Evolutionary conservation across 371 early-diverging fungal species (phyloP), one percentile per base, ranked within the genome.

Genomic region (Lichtheimia ornata): DNA sequence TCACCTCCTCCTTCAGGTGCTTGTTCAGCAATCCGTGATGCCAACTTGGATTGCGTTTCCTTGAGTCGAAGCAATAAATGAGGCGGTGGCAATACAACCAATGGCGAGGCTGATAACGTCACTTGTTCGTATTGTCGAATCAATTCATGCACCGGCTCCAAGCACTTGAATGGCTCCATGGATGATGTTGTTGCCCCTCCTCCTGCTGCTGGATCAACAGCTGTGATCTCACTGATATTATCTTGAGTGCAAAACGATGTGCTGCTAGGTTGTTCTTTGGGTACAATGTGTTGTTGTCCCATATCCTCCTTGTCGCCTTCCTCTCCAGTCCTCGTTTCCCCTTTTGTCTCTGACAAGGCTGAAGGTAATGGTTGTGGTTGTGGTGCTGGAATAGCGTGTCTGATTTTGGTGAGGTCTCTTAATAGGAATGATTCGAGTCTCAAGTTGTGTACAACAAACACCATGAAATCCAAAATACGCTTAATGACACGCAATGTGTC

Each of bases 81-180:
- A 2, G 97, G 97, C 5, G 89, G 88, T 4, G 94, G 89, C 53
- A 94, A 91, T 14, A 71, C 71, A 9, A 97, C 94, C 67, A 87
- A 84, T 1, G 94, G 94, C 0, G 96, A 95, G 2, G 88, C 89
- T 0, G 96, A 96, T 13, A 97, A 72, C n/a, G 92, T 84, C 4
- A 84, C 90, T 30, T 72, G 72, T 70, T 86, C 72, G 61, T 88
- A 95, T 11, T 77, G 82, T 45, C 70, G 45, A 0, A 83, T 43
- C 15, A 76, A 66, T 91, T 82, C 24, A 79, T 78, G 57, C 2
- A 45, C 45, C 5, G 57, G 42, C 14, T 44, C 42, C 17, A 56
- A 17, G 17, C 12, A 56, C 43, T 56, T 44, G 12, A 18, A 62
- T 44, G 50, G 57, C 27, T 66, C 63, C 14, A 74, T 62, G n/a